phyloP scores from a whole-genome alignment of 257 asterid species.

The Gardenia jasminoides region DNA sequence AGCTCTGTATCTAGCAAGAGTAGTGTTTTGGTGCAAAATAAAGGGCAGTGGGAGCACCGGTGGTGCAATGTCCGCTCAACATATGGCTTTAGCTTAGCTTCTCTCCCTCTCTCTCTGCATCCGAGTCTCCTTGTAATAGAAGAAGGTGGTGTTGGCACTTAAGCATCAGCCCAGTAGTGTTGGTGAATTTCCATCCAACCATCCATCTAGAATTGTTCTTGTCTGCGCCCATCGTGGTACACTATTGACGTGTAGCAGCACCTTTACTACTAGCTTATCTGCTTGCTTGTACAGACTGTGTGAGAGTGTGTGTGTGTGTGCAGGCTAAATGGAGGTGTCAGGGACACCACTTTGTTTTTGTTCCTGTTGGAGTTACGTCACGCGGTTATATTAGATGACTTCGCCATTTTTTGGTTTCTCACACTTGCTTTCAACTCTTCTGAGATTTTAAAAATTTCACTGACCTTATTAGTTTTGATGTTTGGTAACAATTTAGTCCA shows the following conservation, averaged over 20 bases:
- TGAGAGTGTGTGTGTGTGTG: too few species aligned
- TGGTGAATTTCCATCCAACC: constrained; percentile 24
- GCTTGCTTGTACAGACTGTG: not conserved
- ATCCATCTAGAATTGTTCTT: constrained; percentile 13
- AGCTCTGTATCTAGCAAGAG: constrained; percentile 3
- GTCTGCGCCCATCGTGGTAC: not conserved
- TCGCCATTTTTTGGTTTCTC: too few species aligned
- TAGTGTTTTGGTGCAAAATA: not conserved
- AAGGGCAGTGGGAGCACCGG: not conserved
- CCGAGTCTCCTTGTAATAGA: constrained; percentile 1
- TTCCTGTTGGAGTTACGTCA: not conserved
- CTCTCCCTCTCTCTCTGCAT: not conserved
- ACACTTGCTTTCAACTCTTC: too few species aligned
- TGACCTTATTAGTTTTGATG: too few species aligned
- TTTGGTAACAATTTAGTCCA: too few species aligned
- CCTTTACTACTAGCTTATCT: not conserved
- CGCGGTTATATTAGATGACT: too few species aligned
- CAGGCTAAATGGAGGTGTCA: constrained; percentile 15
- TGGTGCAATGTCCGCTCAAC: not conserved
- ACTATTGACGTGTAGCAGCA: constrained; percentile 10
- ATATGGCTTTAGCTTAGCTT: constrained; percentile 18
- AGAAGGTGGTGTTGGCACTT: not conserved
- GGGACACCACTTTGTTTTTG: constrained; percentile 9
- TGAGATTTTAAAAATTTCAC: too few species aligned
- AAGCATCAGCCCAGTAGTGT: not conserved